These are phyloP conservation scores for Penicillium sp. DNA, from an alignment of 2,329 filamentous ascomycete species.

Conservation along the genomic window DNA sequence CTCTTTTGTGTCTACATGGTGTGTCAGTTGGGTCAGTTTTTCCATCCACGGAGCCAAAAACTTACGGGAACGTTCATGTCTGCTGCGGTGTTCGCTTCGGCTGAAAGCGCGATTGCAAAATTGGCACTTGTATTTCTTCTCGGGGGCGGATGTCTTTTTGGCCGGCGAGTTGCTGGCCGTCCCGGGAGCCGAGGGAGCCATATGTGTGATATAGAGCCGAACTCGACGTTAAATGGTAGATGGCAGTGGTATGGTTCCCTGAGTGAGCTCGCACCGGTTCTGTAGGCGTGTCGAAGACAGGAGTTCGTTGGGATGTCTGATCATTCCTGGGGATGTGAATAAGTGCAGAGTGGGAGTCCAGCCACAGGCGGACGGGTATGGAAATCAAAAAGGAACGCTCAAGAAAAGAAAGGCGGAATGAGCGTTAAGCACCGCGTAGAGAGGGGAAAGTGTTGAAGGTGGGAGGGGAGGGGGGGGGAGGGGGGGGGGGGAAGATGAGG, in stretches of 20 bases:
- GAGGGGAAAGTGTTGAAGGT: conserved; percentile 17
- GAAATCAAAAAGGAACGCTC: conserved; percentile 17
- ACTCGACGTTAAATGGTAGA: conserved; percentile 28
- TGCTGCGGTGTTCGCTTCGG: conserved; percentile 91
- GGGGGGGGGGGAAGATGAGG: conserved; percentile 18
- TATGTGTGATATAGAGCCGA: conserved; percentile 23
- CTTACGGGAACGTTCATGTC: conserved; percentile 98
- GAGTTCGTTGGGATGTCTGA: conserved; percentile 41
- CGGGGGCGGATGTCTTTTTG: conserved; percentile 80
- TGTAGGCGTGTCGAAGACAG: conserved; percentile 42
- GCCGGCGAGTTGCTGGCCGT: conserved; percentile 69
- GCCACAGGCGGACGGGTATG: conserved; percentile 39
- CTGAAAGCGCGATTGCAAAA: conserved; percentile 98
- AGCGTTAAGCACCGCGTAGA: conserved; percentile 24
- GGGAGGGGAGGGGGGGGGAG: conserved; percentile 18
- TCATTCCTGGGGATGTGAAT: conserved; percentile 40
- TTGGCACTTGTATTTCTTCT: conserved; percentile 99
- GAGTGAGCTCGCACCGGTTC: conserved; percentile 43
- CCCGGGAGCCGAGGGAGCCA: conserved; percentile 53
- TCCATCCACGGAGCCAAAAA: conserved; percentile 32
- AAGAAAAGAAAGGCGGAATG: conserved; percentile 23
- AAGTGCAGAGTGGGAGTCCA: conserved; percentile 33
- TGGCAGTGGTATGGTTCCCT: conserved; percentile 38
- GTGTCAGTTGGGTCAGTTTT: background rate
- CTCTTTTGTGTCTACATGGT: conserved; percentile 83